These are phyloP conservation scores for Sporothrix pallida DNA, from an alignment of 2,329 filamentous ascomycete genomes.

Conservation along the genomic window DNA sequence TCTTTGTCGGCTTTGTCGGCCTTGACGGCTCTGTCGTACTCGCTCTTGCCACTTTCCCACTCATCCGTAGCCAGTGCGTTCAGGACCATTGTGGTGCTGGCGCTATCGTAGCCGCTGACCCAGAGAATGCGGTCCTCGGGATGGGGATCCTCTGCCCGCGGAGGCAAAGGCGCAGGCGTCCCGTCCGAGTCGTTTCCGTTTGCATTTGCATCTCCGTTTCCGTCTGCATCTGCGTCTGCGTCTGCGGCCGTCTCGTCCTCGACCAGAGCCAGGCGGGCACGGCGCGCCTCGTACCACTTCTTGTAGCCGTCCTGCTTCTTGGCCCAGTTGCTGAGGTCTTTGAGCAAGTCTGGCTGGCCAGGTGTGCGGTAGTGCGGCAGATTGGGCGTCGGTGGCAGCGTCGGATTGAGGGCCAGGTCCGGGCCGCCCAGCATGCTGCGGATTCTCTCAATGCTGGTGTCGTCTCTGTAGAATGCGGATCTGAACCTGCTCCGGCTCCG, in stretches of 20 bases:
- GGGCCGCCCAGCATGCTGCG: too few relatives aligned
- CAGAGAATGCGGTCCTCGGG: conserved; percentile 15
- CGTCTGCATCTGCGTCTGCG: too few relatives aligned
- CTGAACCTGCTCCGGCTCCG: too few relatives aligned
- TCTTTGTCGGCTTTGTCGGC: background rate
- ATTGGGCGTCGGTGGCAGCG: background rate
- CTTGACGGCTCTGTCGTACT: too few relatives aligned
- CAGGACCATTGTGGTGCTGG: background rate
- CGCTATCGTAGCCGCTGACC: background rate
- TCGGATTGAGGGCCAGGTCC: background rate
- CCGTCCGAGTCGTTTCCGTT: too few relatives aligned
- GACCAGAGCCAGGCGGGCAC: too few relatives aligned
- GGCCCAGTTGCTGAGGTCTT: background rate
- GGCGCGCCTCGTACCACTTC: conserved; percentile 3
- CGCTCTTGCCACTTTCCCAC: too few relatives aligned
- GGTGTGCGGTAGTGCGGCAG: background rate
- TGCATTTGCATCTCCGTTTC: too few relatives aligned
- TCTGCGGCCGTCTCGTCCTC: too few relatives aligned
- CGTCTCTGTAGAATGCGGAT: too few relatives aligned
- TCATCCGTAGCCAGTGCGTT: background rate
- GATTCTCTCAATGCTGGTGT: too few relatives aligned
- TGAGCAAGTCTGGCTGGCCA: background rate
- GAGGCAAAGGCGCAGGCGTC: background rate
- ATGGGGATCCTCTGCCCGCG: background rate
- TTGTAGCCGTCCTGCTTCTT: background rate